These are phyloP conservation scores for Fusarium chlamydosporum DNA, from an alignment of 2,329 filamentous ascomycete species.

Conservation along the genomic window DNA sequence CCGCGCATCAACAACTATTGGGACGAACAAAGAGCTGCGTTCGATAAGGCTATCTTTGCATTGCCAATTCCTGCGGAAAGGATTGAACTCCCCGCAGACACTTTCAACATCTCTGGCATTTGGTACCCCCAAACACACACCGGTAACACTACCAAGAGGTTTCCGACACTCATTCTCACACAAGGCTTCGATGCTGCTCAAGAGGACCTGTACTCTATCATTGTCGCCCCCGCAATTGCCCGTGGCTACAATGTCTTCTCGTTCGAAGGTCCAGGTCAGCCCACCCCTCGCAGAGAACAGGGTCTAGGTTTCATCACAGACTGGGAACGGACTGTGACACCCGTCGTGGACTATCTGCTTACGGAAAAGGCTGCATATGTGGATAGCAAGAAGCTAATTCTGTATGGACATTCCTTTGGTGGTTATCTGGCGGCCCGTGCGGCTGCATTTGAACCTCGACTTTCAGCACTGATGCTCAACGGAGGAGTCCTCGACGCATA, in stretches of 20 bases:
- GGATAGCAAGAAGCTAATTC: background rate
- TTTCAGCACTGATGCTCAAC: constrained; percentile 17
- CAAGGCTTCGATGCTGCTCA: constrained; percentile 38
- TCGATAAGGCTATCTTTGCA: constrained; percentile 56
- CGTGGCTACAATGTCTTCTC: constrained; percentile 32
- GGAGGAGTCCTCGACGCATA: constrained; percentile 38
- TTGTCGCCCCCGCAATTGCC: constrained; percentile 19
- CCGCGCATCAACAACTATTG: constrained; percentile 58
- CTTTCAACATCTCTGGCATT: constrained; percentile 56
- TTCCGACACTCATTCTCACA: constrained; percentile 16
- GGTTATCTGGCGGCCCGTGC: constrained; percentile 38
- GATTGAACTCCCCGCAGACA: constrained; percentile 47
- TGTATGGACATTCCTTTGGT: constrained; percentile 30
- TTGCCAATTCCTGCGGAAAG: constrained; percentile 56
- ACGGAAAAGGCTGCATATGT: constrained; percentile 6
- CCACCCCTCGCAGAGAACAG: constrained; percentile 28
- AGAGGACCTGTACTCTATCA: constrained; percentile 26
- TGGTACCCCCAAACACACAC: constrained; percentile 50
- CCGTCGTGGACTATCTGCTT: constrained; percentile 19
- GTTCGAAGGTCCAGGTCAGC: constrained; percentile 36
- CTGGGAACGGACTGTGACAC: constrained; percentile 31
- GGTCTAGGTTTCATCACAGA: constrained; percentile 33
- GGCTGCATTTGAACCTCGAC: constrained; percentile 31
- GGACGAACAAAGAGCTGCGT: constrained; percentile 55
- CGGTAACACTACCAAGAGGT: background rate